Evolutionary conservation across 257 asterid genomes (phyloP).

Genomic region (Sherardia arvensis): DNA sequence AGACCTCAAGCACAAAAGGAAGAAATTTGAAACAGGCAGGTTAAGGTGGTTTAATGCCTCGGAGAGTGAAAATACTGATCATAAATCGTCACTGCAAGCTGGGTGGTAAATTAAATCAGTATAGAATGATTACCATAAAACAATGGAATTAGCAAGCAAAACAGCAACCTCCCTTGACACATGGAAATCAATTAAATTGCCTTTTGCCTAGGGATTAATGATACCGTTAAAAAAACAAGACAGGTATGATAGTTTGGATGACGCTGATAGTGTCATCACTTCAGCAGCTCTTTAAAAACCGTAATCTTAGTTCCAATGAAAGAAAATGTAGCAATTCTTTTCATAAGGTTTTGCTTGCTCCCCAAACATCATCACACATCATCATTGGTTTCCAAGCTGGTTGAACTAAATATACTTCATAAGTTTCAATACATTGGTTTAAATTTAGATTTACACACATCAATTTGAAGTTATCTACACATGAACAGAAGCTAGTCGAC

Average conservation of each 20-base stretch:
- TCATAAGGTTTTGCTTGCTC: conserved; percentile 22
- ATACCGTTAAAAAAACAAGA: neutral
- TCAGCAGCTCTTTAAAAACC: conserved; percentile 38
- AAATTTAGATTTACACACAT: neutral
- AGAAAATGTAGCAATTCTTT: conserved; percentile 24
- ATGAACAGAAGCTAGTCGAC: neutral
- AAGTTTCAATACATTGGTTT: conserved; percentile 21
- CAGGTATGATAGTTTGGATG: conserved; percentile 16
- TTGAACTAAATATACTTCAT: conserved; percentile 55
- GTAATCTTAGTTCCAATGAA: conserved; percentile 27
- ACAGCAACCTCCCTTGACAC: neutral
- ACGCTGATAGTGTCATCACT: conserved; percentile 13
- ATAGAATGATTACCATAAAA: conserved; percentile 1
- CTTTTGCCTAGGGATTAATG: neutral
- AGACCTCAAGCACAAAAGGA: neutral
- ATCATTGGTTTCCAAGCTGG: conserved; percentile 89
- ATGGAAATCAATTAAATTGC: conserved; percentile 9
- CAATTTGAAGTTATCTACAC: neutral
- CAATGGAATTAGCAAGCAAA: neutral
- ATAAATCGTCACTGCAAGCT: conserved; percentile 52
- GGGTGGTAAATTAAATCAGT: conserved; percentile 31
- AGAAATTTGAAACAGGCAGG: conserved; percentile 9
- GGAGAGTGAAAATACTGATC: conserved; percentile 26
- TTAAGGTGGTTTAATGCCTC: conserved; percentile 18
- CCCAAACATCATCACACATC: conserved; percentile 71